Evolutionary conservation across 2,329 filamentous ascomycete species (phyloP).

Genomic region (Sarocladium strictum): DNA sequence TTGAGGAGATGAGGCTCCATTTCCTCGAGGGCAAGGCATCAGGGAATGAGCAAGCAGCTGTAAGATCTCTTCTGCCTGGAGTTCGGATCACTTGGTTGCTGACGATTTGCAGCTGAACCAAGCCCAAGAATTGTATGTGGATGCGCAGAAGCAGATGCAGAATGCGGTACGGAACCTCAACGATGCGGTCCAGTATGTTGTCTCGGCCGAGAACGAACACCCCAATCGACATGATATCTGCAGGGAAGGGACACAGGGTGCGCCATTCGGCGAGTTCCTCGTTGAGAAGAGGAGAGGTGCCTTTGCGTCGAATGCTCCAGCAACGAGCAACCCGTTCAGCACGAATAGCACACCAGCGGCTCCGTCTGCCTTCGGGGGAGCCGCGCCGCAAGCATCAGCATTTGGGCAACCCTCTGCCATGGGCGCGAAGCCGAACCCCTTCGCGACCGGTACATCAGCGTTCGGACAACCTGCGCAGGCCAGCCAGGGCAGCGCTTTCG

Average conservation of each 20-base stretch:
- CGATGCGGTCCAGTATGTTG: conserved; percentile 65
- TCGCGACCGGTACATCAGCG: conserved; percentile 27
- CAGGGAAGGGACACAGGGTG: conserved; percentile 38
- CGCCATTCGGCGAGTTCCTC: conserved; percentile 38
- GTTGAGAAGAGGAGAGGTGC: conserved; percentile 25
- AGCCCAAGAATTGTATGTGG: conserved; percentile 54
- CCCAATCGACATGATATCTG: conserved; percentile 68
- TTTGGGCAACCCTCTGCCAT: conserved; percentile 36
- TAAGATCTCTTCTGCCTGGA: conserved; percentile 23
- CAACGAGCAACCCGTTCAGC: conserved; percentile 11
- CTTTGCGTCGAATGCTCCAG: conserved; percentile 14
- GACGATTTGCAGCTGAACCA: conserved; percentile 45
- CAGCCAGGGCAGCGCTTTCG: conserved; percentile 18
- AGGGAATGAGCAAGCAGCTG: conserved; percentile 53
- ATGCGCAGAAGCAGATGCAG: conserved; percentile 66
- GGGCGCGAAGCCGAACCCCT: conserved; percentile 27
- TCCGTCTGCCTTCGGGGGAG: conserved; percentile 25
- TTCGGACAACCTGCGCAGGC: conserved; percentile 13
- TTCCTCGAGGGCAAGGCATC: conserved; percentile 55
- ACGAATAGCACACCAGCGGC: conserved; percentile 5
- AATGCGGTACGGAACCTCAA: conserved; percentile 62
- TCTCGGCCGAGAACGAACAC: conserved; percentile 60
- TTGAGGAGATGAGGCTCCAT: conserved; percentile 78
- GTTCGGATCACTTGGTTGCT: not conserved
- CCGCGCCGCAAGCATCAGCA: conserved; percentile 14